Evolutionary conservation across 83 land plant genomes (phyloP).

Genomic region (Picea abies): DNA sequence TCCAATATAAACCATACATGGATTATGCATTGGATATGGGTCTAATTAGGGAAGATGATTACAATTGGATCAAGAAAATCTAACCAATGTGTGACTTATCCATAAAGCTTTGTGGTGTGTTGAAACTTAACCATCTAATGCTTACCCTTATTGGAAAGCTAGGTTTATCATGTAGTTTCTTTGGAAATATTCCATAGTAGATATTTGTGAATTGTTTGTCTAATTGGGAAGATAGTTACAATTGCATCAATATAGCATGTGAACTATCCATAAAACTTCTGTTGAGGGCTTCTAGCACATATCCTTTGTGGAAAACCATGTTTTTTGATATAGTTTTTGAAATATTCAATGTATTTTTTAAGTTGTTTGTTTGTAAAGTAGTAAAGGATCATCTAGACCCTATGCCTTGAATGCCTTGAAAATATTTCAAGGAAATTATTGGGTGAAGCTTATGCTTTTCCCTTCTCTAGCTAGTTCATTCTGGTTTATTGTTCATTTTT

Average conservation of each 20-base stretch:
- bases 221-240: constrained; percentile 34
- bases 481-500: no score
- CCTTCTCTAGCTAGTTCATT: no score
- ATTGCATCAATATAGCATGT: constrained; percentile 70
- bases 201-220: not conserved
- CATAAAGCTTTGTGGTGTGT: constrained; percentile 88
- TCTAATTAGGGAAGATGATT: constrained; percentile 57
- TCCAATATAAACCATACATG: constrained; percentile 94
- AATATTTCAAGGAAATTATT: no score
- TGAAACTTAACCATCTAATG: not conserved
- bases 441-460: no score
- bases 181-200: not conserved
- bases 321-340: no score
- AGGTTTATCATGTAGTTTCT: no score
- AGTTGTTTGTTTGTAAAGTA: not conserved
- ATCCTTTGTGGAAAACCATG: no score
- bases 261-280: constrained; percentile 58
- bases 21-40: constrained; percentile 95
- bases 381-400: no score
- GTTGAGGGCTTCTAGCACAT: no score
- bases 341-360: no score
- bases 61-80: constrained; percentile 65
- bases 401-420: no score
- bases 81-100: constrained; percentile 76
- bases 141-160: not conserved